These are phyloP conservation scores for Nemophila menziesii DNA, from an alignment of 257 asterid genomes.

Conservation along the genomic window DNA sequence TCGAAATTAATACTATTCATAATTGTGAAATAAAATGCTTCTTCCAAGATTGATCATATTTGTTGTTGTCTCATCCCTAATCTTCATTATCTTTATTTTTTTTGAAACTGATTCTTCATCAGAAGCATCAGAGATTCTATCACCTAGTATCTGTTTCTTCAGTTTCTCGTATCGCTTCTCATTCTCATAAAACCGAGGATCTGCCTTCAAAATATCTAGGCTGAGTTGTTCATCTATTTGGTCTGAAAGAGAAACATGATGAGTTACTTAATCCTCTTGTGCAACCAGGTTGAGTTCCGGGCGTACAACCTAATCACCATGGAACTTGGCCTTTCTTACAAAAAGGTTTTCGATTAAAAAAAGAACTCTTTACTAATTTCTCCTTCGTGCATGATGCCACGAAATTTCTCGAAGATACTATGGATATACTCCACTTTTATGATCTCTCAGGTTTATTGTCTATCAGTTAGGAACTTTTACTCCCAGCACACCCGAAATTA, in stretches of 20 bases:
- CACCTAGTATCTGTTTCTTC: constrained; percentile 81
- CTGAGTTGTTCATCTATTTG: too few relatives aligned
- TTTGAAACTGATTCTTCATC: constrained; percentile 64
- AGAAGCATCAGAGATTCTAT: constrained; percentile 65
- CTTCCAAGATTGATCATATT: constrained; percentile 77
- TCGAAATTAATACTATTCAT: constrained; percentile 96
- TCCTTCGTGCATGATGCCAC: too few relatives aligned
- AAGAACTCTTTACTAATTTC: constrained; percentile 84
- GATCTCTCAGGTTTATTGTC: too few relatives aligned
- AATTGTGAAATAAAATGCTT: constrained; percentile 79
- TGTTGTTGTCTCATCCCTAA: constrained; percentile 83
- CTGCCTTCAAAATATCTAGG: constrained; percentile 73
- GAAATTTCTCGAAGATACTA: too few relatives aligned
- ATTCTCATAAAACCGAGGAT: constrained; percentile 73
- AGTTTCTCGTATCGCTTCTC: constrained; percentile 77
- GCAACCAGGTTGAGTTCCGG: too few relatives aligned
- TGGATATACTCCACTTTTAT: too few relatives aligned
- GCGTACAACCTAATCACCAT: too few relatives aligned
- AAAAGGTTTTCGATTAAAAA: constrained; percentile 84
- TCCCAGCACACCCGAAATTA: too few relatives aligned
- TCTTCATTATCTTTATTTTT: constrained; percentile 72
- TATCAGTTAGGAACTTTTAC: too few relatives aligned
- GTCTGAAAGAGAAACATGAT: too few relatives aligned
- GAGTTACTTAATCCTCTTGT: too few relatives aligned
- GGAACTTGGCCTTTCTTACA: constrained; percentile 91